Conservation (phyloP, 2,329 filamentous ascomycete genomes). For the Mycosphaerelloides madeirae region DNA sequence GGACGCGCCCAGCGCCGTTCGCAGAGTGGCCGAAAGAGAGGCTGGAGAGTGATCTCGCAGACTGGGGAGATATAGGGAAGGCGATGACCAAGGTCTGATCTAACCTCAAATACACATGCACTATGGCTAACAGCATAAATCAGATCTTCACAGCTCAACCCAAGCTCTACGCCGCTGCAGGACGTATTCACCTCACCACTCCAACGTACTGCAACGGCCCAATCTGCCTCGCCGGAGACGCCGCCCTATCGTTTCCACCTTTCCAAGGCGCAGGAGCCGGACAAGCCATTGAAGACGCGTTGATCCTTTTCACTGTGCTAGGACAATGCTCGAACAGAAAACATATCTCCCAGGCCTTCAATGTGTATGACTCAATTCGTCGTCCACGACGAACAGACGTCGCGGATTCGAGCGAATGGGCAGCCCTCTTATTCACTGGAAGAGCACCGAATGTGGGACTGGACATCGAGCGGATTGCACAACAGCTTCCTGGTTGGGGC, state of each 20-base stretch:
- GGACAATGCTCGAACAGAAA: background rate
- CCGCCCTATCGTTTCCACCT: constrained; percentile 17
- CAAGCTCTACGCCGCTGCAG: constrained; percentile 6
- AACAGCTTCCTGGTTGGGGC: background rate
- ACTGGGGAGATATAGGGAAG: constrained; percentile 7
- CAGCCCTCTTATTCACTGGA: constrained; percentile 1
- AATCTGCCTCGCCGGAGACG: constrained; percentile 13
- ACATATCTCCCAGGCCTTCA: constrained; percentile 33
- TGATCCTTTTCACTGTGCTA: background rate
- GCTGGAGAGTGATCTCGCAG: constrained; percentile 3
- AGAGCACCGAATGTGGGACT: constrained; percentile 1
- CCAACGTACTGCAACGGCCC: constrained; percentile 7
- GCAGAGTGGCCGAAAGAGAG: constrained; percentile 6
- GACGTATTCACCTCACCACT: constrained; percentile 5
- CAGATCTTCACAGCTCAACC: constrained; percentile 5
- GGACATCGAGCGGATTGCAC: background rate
- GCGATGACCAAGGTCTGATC: constrained; percentile 4
- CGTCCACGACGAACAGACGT: constrained; percentile 7
- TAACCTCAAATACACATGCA: background rate
- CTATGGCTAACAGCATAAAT: background rate
- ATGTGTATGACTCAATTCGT: constrained; percentile 11
- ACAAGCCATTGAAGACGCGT: background rate
- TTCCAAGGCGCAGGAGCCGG: constrained; percentile 13
- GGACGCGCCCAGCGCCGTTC: constrained; percentile 2
- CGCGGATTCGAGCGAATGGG: constrained; percentile 4